Conservation (phyloP, 805 yeast genomes). For the Cyberlindnera americana region DNA sequence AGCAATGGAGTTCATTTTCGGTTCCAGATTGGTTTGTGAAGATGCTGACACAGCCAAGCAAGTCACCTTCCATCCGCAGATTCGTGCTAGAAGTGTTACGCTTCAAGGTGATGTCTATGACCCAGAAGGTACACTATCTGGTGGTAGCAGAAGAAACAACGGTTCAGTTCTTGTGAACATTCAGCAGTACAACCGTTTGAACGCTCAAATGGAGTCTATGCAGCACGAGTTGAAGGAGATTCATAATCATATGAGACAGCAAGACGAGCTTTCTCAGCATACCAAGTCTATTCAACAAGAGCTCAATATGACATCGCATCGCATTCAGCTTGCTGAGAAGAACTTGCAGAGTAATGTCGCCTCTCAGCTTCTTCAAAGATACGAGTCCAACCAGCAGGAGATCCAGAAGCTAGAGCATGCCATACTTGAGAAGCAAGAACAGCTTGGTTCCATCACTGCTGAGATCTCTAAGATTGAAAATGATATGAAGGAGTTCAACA, state of each 20-base stretch:
- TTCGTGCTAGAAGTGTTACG: slow-evolving; percentile 81
- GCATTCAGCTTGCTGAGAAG: slow-evolving; percentile 50
- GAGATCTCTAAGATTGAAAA: slow-evolving; percentile 56
- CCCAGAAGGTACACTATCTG: slow-evolving; percentile 93
- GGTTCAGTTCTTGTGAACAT: slow-evolving; percentile 59
- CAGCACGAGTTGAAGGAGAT: slow-evolving; percentile 42
- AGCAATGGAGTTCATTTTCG: slow-evolving; percentile 93
- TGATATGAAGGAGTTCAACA: slow-evolving; percentile 79
- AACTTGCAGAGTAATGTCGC: slow-evolving; percentile 55
- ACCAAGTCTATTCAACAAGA: slow-evolving; percentile 59
- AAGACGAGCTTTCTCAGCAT: slow-evolving; percentile 41
- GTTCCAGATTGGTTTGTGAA: slow-evolving; percentile 80
- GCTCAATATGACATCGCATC: slow-evolving; percentile 54
- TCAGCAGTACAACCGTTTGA: slow-evolving; percentile 56
- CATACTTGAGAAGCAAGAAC: slow-evolving; percentile 35
- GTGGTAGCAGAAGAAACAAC: slow-evolving; percentile 75
- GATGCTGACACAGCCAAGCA: slow-evolving; percentile 86
- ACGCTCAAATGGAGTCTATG: slow-evolving; percentile 36
- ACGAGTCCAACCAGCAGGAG: slow-evolving; percentile 43
- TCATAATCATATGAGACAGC: slow-evolving; percentile 37
- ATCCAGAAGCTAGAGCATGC: slow-evolving; percentile 38
- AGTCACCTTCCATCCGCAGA: slow-evolving; percentile 82
- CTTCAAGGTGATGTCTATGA: slow-evolving; percentile 92
- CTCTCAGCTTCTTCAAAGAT: slow-evolving; percentile 49
- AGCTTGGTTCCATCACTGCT: slow-evolving; percentile 30